A percentile compares a stretch with the other conserved stretches of the same genome.
These are phyloP conservation scores for Lobulomyces angularis DNA, from an alignment of 192 early-diverging fungal genomes.

Conservation along the genomic window DNA sequence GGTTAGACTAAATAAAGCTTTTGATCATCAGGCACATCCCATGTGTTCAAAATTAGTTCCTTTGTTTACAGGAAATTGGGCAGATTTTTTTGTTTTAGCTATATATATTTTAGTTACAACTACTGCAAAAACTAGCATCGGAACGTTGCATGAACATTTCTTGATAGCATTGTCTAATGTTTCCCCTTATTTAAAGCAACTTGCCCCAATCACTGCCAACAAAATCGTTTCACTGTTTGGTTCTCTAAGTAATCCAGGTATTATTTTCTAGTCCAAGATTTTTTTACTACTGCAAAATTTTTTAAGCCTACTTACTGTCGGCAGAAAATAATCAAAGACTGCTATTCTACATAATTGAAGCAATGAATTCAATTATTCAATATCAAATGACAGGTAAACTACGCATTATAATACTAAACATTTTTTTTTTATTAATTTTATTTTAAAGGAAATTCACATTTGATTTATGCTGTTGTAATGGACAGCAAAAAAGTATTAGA, in stretches of 20 bases:
- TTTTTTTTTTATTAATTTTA: background rate
- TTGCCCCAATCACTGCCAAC: slow-evolving; percentile 56
- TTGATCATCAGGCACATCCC: slow-evolving; percentile 21
- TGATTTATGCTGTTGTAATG: slow-evolving; percentile 71
- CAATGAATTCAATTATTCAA: slow-evolving; percentile 71
- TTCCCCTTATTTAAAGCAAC: slow-evolving; percentile 63
- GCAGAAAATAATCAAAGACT: slow-evolving; percentile 65
- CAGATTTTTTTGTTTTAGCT: slow-evolving; percentile 71
- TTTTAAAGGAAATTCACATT: slow-evolving; percentile 53
- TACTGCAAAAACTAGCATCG: slow-evolving; percentile 44
- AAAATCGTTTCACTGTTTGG: slow-evolving; percentile 62
- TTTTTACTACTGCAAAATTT: no score
- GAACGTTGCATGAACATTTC: slow-evolving; percentile 62
- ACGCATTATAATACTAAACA: slow-evolving; percentile 1
- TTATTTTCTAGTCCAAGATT: no score
- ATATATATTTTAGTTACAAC: slow-evolving; percentile 64
- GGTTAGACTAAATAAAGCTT: slow-evolving; percentile 48
- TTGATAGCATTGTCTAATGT: slow-evolving; percentile 72
- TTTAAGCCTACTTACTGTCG: slow-evolving; percentile 66
- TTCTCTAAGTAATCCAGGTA: slow-evolving; percentile 64
- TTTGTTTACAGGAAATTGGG: slow-evolving; percentile 33
- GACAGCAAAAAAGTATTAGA: slow-evolving; percentile 57
- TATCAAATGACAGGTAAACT: slow-evolving; percentile 61
- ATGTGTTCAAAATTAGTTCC: slow-evolving; percentile 17
- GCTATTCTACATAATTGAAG: slow-evolving; percentile 63